Base-by-base conservation (phyloP, 169 alveolate genomes). In the Eimeria praecox region DNA sequence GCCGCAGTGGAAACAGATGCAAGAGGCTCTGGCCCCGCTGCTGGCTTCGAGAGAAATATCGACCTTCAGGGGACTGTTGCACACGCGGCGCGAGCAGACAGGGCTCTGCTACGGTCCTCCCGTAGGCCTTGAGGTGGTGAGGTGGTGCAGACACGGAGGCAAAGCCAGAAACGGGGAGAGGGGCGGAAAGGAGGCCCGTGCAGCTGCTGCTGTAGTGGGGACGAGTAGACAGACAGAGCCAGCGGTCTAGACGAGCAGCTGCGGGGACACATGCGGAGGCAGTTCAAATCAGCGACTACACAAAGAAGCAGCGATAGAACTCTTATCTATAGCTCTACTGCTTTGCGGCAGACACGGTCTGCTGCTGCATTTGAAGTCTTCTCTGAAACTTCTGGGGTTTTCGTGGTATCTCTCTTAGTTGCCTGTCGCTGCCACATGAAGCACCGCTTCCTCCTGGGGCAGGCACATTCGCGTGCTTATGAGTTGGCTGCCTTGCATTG, bases 81-180 rank as follows among this genome's bases (percentile, higher is more conserved):
- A 71, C 95, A 89, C 88, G 86, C 69, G 75, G 33, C 66, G 95
- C 42, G 85, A 71, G 24, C 88, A 89, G 27, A 69, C 87, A 33
- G 85, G 95, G 73, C 88, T 66, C 12, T 66, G 95, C 87, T 69
- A 66, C 95, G 95, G 87, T 10, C 85, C 88, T 2, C 95, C 95
- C 40, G 95, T 42, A 35, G 87, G 95, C 73, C 52, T 89, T 20
- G 95, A 66, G 27, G 87, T 66, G 95, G 87, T 71, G 87, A 71
- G 95, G 42, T 5, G 62, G 64, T 12, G 87, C 64, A 77, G 64
- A 27, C 87, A 5, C 8, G 64, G 40, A 10, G 24, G 4, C 8
- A 24, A 27, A 9, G 10, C 38, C 71, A 54, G 69, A 46, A n/a
- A n/a, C 77, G 35, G 56, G 12, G 46, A 27, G 38, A 54, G 56